Evolutionary conservation across 176 grass and related monocot genomes (phyloP).

Genomic region (Phragmites australis): DNA sequence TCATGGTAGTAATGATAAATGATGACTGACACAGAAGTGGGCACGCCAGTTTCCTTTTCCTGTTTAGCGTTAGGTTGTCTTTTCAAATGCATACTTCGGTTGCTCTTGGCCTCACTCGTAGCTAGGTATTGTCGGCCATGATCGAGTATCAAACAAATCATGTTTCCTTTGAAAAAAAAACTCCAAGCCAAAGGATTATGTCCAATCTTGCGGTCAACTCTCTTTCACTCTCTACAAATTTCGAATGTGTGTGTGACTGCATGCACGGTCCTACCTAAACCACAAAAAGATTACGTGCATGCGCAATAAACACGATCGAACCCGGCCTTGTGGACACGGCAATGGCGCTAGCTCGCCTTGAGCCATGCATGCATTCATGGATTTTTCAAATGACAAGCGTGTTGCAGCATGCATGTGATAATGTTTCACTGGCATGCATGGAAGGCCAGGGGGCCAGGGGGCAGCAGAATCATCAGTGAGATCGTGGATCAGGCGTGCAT

Average conservation of each 20-base stretch:
- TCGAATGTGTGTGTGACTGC: no score
- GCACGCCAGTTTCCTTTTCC: not conserved
- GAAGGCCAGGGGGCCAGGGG: no score
- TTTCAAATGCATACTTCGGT: not conserved
- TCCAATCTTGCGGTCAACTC: not conserved
- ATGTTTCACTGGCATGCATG: not conserved
- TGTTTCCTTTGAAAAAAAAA: slow-evolving; percentile 17
- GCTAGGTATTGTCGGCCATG: not conserved
- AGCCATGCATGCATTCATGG: not conserved
- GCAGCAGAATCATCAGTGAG: not conserved
- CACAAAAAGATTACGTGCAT: no score
- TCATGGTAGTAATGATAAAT: not conserved
- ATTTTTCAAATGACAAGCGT: not conserved
- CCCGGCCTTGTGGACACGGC: no score
- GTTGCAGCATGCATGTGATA: no score
- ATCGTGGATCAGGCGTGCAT: not conserved
- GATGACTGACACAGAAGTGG: slow-evolving; percentile 2
- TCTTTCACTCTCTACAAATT: not conserved
- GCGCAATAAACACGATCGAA: no score
- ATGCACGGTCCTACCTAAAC: not conserved
- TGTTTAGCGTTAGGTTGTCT: slow-evolving; percentile 5
- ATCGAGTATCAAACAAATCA: not conserved
- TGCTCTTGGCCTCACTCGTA: not conserved
- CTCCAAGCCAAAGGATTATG: not conserved
- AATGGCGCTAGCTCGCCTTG: not conserved